These are phyloP conservation scores for Penicillium manginii DNA, from an alignment of 495 filamentous ascomycete species.

Conservation along the genomic window DNA sequence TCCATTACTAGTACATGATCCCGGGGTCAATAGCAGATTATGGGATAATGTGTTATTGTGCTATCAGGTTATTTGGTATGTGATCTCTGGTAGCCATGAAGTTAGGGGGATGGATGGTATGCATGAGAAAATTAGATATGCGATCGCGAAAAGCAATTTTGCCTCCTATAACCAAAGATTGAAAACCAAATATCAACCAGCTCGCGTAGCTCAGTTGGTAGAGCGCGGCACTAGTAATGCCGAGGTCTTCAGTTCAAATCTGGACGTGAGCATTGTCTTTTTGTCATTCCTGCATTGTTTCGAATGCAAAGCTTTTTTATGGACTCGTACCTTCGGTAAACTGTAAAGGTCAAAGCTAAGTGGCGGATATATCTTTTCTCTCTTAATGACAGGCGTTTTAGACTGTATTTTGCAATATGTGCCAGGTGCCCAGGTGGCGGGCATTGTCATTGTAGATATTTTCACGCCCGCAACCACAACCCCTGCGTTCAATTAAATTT, in stretches of 20 bases:
- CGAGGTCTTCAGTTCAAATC: conserved; percentile 18
- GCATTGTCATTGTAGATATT: no score
- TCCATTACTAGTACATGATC: no score
- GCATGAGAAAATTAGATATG: neutral
- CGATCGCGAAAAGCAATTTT: neutral
- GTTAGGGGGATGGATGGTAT: neutral
- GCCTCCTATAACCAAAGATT: neutral
- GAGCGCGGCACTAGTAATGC: conserved; percentile 18
- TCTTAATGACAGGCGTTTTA: no score
- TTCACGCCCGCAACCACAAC: no score
- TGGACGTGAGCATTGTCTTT: conserved; percentile 13
- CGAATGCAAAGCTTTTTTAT: neutral
- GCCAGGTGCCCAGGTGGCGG: no score
- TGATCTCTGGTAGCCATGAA: neutral
- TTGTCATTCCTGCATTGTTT: neutral
- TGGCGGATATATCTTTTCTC: no score
- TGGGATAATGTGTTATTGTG: neutral
- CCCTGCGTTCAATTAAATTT: no score
- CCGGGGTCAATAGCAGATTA: no score
- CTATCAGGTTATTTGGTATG: no score
- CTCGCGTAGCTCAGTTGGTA: conserved; percentile 20
- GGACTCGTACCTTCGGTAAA: no score
- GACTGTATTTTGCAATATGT: no score
- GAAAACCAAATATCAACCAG: neutral
- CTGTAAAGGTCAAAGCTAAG: no score